Percentiles rank a stretch among this genome's conserved stretches.
Evolutionary conservation across 2,329 filamentous ascomycete genomes (phyloP).

Genomic region (Penicillium polonicum): DNA sequence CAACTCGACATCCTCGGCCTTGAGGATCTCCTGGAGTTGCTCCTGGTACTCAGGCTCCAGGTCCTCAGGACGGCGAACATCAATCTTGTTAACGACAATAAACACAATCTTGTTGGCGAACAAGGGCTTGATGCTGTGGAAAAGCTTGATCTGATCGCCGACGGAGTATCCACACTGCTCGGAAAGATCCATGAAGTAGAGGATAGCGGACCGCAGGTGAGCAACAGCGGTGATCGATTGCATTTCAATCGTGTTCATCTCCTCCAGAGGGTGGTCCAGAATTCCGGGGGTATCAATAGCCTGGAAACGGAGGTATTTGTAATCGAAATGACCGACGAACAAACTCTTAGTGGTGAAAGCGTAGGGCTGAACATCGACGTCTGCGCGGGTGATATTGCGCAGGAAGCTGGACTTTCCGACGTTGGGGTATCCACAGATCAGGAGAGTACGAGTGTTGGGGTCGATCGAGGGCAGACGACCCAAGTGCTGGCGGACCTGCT

Average conservation of each 20-base stretch:
- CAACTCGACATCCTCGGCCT: constrained; percentile 86
- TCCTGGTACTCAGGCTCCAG: constrained; percentile 75
- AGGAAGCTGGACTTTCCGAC: constrained; percentile 97
- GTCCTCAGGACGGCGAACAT: constrained; percentile 83
- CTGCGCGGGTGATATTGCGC: constrained; percentile 84
- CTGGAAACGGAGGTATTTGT: constrained; percentile 87
- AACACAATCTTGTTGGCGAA: constrained; percentile 98
- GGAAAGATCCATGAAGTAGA: constrained; percentile 97
- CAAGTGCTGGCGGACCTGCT: constrained; percentile 94
- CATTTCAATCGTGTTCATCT: constrained; percentile 99
- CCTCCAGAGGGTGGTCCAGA: constrained; percentile 92
- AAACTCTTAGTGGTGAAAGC: constrained; percentile 97
- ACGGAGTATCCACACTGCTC: constrained; percentile 97
- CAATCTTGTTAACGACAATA: constrained; percentile 97
- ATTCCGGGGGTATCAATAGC: constrained; percentile 99
- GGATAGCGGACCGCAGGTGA: constrained; percentile 87
- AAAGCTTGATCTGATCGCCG: constrained; percentile 86
- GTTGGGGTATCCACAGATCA: constrained; percentile 97
- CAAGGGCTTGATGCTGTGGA: constrained; percentile 93
- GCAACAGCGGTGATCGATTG: constrained; percentile 97
- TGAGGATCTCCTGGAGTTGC: constrained; percentile 75
- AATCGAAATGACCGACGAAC: constrained; percentile 97
- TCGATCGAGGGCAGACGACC: constrained; percentile 98
- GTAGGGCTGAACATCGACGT: constrained; percentile 96
- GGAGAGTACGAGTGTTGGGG: constrained; percentile 89